Evolutionary conservation across 2,329 filamentous ascomycete genomes (phyloP), one percentile per base, ranked within the genome.

Genomic region (Beauveria sp.): DNA sequence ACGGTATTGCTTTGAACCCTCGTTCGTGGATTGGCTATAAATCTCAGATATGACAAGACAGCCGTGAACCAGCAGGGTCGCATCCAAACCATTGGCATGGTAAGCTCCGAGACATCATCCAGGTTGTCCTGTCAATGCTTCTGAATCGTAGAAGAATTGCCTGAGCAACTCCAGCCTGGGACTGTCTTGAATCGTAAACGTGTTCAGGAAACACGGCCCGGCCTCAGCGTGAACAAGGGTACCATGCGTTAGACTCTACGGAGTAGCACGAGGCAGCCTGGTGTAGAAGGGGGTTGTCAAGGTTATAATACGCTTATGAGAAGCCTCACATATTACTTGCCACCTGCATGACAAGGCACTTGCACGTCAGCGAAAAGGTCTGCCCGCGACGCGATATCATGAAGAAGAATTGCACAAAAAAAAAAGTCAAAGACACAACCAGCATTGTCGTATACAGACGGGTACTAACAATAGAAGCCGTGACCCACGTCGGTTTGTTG

Each of bases 241-340:
- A 12, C 48, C 16, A 26, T 51, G 48, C 24, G 12, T 38, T 14
- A 26, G 51, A n/a, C 20, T 42, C 14, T 28, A n/a, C n/a, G n/a
- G n/a, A n/a, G n/a, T n/a, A 24, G 20, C 40, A 45, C 18, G 40
- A 43, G 40, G 52, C 40, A 7, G 40, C 22, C 28, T 1, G 28
- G 38, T 2, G 20, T 1, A 22, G 24, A 3, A 16, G 5, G 22
- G 22, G 7, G 22, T 31, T 48, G 10, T 8, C 18, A 59, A 50
- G 20, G 56, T 51, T 58, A 42, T 58, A 42, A 42, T 42, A 50
- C 16, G 46, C 56, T 59, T 59, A 42, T 59, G 46, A 31, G 22
- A 45, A 10, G 20, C 24, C 31, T 60, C 46, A 38, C 34, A 14
- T 38, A 24, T 31, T 43, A 42, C 28, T 43, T 24, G 28, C 45